Percentiles rank a stretch among this genome's conserved stretches.
phyloP scores from a whole-genome alignment of 2,329 filamentous ascomycete species.

The Aspergillus tanneri region DNA sequence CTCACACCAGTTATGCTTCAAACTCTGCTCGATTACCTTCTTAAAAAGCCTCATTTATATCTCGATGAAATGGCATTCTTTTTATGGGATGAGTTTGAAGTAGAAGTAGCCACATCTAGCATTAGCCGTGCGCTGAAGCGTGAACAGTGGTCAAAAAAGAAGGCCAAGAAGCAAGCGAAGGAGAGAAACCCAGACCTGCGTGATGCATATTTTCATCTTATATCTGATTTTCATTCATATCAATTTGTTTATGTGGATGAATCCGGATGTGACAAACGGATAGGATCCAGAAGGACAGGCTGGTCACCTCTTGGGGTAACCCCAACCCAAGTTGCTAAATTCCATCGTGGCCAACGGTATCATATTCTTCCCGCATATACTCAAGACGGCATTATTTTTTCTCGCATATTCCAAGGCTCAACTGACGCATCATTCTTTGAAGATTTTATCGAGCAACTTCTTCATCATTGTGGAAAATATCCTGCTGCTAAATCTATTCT shows the following conservation, averaged over 20 bases:
- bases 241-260: neutral
- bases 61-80: constrained; percentile 33
- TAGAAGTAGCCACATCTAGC: constrained; percentile 15
- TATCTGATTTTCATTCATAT: constrained; percentile 25
- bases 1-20: constrained; percentile 31
- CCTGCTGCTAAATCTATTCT: constrained; percentile 32
- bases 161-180: constrained; percentile 27
- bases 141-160: constrained; percentile 34
- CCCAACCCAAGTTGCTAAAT: constrained; percentile 23
- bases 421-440: constrained; percentile 31
- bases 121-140: constrained; percentile 26
- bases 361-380: constrained; percentile 35
- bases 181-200: constrained; percentile 35
- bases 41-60: constrained; percentile 33
- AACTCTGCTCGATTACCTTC: constrained; percentile 29
- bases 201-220: constrained; percentile 31
- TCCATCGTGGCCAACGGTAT: constrained; percentile 25
- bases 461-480: constrained; percentile 26
- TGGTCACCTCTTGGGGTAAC: constrained; percentile 32
- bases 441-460: constrained; percentile 31
- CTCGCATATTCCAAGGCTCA: constrained; percentile 29
- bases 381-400: constrained; percentile 31
- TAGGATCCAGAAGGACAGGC: constrained; percentile 32
- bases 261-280: constrained; percentile 38
- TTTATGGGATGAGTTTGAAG: constrained; percentile 28